Evolutionary conservation across 2,329 filamentous ascomycete genomes (phyloP), one percentile per base, ranked within the genome.

Genomic region (Sphaceloma murrayae): DNA sequence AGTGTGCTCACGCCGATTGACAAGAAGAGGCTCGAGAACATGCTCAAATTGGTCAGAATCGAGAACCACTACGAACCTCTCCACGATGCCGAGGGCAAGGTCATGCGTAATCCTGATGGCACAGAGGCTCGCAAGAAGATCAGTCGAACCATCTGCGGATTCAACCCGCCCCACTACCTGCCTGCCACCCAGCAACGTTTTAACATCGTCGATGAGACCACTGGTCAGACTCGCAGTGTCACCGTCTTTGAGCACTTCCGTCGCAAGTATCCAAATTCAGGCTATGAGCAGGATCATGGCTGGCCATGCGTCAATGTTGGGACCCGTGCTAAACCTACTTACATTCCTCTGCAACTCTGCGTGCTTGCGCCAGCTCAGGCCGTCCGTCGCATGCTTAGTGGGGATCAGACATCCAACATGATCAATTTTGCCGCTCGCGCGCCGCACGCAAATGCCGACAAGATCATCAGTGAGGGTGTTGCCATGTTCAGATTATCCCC

Each of bases 341-440:
- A 82, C 52, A 61, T 84, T 27, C 82, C 83, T 0, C 73, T 75
- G 0, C 81, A 88, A 57, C 64, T 78, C 4, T 78, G 82, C 49
- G 60, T 65, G 3, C 70, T 91, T 2, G 56, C 77, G 6, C 68
- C 74, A 1, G 82, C 82, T 0, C 84, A 91, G 55, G 60, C 73
- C 0, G 69, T 78, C 16, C 75, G 73, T 29, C 64, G 72, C 3
- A 77, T 78, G 53, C 66, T 88, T 11, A 69, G 59, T 1, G 65
- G 70, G 0, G 60, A 67, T 0, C 81, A 89, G 55, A 83, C 81
- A 0, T 67, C 72, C 0, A 55, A 64, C 1, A 88, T 91, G 84
- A 77, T 89, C 34, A 63, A 64, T 0, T 85, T 85, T 56, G 81
- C 85, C 1, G 84, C 81, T 46, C 73, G 81, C 3, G 64, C 64